These are phyloP conservation scores for Hypoxylon rickii DNA, from an alignment of 495 filamentous ascomycete species.

Conservation along the genomic window DNA sequence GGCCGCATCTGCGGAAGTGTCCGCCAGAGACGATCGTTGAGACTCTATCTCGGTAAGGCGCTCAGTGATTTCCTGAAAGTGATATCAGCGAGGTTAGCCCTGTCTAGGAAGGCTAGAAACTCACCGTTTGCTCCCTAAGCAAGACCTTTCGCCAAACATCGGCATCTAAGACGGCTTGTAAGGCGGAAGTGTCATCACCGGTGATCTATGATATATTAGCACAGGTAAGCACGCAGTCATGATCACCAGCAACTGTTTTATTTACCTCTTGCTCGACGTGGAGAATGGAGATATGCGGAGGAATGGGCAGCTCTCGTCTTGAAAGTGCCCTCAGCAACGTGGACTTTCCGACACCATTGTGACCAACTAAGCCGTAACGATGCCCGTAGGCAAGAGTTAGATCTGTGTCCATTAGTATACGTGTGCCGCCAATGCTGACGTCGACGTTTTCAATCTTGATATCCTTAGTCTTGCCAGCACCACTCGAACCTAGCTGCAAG, in stretches of 20 bases:
- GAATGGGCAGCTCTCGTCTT: slow-evolving; percentile 90
- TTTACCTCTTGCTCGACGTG: slow-evolving; percentile 97
- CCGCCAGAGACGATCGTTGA: slow-evolving; percentile 78
- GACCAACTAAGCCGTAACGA: slow-evolving; percentile 95
- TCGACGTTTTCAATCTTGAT: slow-evolving; percentile 97
- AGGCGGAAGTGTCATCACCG: slow-evolving; percentile 91
- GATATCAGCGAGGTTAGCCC: slow-evolving; percentile 24
- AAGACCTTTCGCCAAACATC: slow-evolving; percentile 99
- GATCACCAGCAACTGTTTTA: background rate
- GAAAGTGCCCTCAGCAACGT: slow-evolving; percentile 91
- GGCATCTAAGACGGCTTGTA: slow-evolving; percentile 96
- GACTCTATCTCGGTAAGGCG: slow-evolving; percentile 79
- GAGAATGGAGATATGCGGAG: slow-evolving; percentile 96
- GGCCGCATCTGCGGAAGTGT: slow-evolving; percentile 83
- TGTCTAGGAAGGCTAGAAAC: slow-evolving; percentile 28
- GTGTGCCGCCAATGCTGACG: slow-evolving; percentile 83
- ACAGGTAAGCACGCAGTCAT: background rate
- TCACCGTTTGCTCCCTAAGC: slow-evolving; percentile 82
- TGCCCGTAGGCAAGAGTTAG: slow-evolving; percentile 91
- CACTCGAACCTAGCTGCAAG: slow-evolving; percentile 75
- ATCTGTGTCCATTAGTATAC: slow-evolving; percentile 88
- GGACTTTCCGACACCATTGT: slow-evolving; percentile 99
- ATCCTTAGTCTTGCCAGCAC: slow-evolving; percentile 90
- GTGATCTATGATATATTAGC: slow-evolving; percentile 66
- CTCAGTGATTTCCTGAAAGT: slow-evolving; percentile 73